Base-by-base conservation (phyloP, 495 filamentous ascomycete species). In the Hyaloscypha variabilis region DNA sequence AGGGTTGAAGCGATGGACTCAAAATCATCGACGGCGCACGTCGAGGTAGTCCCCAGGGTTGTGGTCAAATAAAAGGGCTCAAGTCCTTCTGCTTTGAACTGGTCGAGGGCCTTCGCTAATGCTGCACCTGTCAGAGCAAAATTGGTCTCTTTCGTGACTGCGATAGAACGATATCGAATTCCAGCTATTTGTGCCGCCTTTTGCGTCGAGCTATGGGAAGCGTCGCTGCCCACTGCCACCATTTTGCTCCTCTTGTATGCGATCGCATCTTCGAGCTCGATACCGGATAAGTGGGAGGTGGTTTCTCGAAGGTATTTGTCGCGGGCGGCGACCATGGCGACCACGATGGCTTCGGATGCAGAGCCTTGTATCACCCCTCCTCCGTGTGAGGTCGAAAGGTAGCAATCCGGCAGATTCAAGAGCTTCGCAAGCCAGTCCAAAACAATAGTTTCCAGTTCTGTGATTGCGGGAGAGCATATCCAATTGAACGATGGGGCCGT, bases 401-500 rank as follows among this genome's bases (percentile, higher is more conserved):
- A 97, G 71, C 88, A 91, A 11, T 81, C 75, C 0, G 94, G 93
- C 17, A 98, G 81, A 17, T 75, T 84, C 39, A 97, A 76, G 14
- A 91, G 78, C 67, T 89, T 84, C 25, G 89, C 91, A 21, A 98
- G 77, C 94, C 94, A 98, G 77, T 97, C 95, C 67, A 98, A 83
- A 34, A 97, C 90, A 53, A 96, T 87, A 0, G 95, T 97, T 79
- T 99, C 95, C 52, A 99, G 83, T 73, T 99, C 95, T 5, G 95
- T 99, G n/a, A 95, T 88, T 23, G 91, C 95, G 1, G 95, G 95
- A 3, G 89, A 93, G 76, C 94, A 97, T 56, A 97, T 85, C 95
- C 95, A 99, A 77, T 97, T 97, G 83, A 99, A 99, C 10, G 91
- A 91, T 13, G 95, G 92, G 3, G 91, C 91, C 8, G 87, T 94